Conservation (phyloP, 345 rosid species). For the Arabidopsis thaliana region DNA sequence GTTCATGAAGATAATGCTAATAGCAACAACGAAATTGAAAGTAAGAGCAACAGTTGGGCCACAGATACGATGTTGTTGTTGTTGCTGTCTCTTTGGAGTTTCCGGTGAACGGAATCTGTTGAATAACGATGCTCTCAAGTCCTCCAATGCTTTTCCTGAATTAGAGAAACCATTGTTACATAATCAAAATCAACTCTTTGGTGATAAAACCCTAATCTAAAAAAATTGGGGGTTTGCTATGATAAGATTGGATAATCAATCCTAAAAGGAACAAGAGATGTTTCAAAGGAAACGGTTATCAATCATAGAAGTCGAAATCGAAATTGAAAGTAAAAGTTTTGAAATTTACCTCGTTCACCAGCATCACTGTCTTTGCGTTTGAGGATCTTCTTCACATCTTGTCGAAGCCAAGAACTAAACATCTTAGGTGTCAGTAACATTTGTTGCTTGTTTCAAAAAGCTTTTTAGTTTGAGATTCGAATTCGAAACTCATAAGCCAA, state of each 20-base stretch:
- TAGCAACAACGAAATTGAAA: slow-evolving; percentile 83
- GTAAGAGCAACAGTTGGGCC: slow-evolving; percentile 73
- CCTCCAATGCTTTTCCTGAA: slow-evolving; percentile 78
- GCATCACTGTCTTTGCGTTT: slow-evolving; percentile 95
- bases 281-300: not conserved
- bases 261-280: not conserved
- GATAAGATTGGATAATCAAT: not conserved
- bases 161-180: not conserved
- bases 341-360: slow-evolving; percentile 63
- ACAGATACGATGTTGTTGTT: slow-evolving; percentile 51
- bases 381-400: slow-evolving; percentile 79
- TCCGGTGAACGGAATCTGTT: slow-evolving; percentile 67
- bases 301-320: not conserved
- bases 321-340: not conserved
- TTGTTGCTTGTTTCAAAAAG: not conserved
- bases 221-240: not conserved
- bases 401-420: slow-evolving; percentile 50
- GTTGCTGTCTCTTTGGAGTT: slow-evolving; percentile 68
- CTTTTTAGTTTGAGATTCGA: slow-evolving; percentile 15
- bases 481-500: slow-evolving; percentile 18
- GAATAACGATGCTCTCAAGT: slow-evolving; percentile 67
- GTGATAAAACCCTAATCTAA: slow-evolving; percentile 24
- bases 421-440: slow-evolving; percentile 48
- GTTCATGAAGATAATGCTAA: slow-evolving; percentile 80
- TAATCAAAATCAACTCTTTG: not conserved